These are phyloP conservation scores for Dichotomopilus funicola DNA, from an alignment of 2,329 filamentous ascomycete genomes.

Conservation along the genomic window DNA sequence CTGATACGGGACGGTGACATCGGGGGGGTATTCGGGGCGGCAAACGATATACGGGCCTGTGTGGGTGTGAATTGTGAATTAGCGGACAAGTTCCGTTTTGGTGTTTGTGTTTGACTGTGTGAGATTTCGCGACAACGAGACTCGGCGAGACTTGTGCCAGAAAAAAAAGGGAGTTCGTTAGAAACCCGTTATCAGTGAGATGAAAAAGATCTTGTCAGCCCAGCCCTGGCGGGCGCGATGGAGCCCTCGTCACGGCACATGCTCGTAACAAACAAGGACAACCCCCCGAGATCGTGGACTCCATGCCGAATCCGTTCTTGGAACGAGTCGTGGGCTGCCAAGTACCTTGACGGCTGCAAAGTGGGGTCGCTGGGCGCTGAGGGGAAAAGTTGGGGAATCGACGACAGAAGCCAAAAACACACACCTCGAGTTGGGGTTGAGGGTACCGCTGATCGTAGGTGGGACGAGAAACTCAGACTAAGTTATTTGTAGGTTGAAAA, in stretches of 20 bases:
- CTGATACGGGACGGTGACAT: conserved; percentile 23
- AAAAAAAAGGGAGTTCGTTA: background rate
- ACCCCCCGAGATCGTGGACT: background rate
- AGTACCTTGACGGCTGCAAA: background rate
- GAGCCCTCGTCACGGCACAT: background rate
- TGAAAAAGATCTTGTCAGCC: background rate
- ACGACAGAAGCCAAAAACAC: too few species aligned
- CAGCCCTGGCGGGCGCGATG: background rate
- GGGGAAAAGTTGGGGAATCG: background rate
- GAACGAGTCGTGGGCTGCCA: background rate
- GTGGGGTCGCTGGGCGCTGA: background rate
- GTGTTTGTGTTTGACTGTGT: background rate
- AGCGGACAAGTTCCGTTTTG: background rate
- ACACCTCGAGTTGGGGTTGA: background rate
- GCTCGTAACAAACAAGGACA: conserved; percentile 1
- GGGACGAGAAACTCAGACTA: too few species aligned
- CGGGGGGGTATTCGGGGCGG: background rate
- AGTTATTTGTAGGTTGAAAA: too few species aligned
- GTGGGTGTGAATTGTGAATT: background rate
- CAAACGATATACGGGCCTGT: background rate
- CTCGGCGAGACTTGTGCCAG: background rate
- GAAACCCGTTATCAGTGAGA: background rate
- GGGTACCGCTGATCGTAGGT: too few species aligned
- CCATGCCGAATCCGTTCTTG: background rate
- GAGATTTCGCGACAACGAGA: background rate